Evolutionary conservation across 805 yeast genomes (phyloP), one percentile per base, ranked within the genome.

Genomic region (Wickerhamomyces tratensis): DNA sequence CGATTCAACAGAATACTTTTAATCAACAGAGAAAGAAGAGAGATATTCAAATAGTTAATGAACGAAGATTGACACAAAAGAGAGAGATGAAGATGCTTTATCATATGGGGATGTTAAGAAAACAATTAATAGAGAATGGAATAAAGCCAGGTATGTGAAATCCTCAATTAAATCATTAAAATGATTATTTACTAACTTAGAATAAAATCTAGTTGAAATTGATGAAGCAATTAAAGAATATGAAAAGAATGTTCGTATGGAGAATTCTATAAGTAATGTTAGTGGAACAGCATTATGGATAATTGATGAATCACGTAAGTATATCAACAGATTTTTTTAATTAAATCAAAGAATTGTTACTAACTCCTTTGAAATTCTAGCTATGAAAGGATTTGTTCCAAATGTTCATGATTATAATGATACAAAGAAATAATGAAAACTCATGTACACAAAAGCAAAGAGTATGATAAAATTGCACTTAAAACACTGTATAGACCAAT

Each of bases 61-160:
- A 76, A 47, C 61, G 82, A 14, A 66, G 67, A 42, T 69, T 65
- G 11, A 63, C 62, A n/a, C 65, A 59, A 52, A 70, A 58, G 58
- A 65, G 67, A 46, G 81, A 65, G 54, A 71, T 66, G 64, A 78
- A 76, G 59, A 75, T 81, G 82, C 69, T 74, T 5, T 62, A 81
- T 54, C 91, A 82, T 53, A 69, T 82, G 36, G 86, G 85, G 2
- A 57, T 82, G 58, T 60, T 82, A 33, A 64, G 85, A 40, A 68
- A 77, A 50, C 87, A 82, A 53, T 61, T 82, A 42, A 50, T 59
- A 3, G 82, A 78, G n/a, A 52, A 58, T 5, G 84, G 83, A 0
- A 43, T 70, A 10, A 73, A 72, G n/a, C 87, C 88, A 13, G 50
- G 60, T 54, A 42, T 10, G 58, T 52, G 4, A 7, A 10, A 40